Evolutionary conservation across 2,329 filamentous ascomycete species (phyloP), one percentile per base, ranked within the genome.

Genomic region (Botrytis galanthina): DNA sequence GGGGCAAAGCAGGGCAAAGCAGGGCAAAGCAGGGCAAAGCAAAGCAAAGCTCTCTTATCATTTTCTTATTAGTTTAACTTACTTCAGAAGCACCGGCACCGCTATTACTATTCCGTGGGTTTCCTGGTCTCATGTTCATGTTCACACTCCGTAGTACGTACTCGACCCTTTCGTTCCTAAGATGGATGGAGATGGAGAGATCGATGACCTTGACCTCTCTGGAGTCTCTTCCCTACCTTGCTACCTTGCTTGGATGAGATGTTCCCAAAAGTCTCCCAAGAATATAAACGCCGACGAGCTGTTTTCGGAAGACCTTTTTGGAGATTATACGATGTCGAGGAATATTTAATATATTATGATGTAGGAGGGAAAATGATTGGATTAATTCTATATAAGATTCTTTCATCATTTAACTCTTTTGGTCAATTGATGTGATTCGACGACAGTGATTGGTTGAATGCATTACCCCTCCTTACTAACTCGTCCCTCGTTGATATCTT

Each of bases 381-480:
- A 20, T 63, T 63, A 16, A 20, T 42, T 29, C 61, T 44, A 18
- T 37, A 20, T 42, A 20, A 16, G 16, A 62, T 42, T 62, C 39
- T 62, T 42, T 35, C 14, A 7, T 48, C 10, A 66, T 37, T 29
- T 63, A 63, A 37, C 16, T 29, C 3, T 29, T 54, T 67, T 54
- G 8, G 35, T 54, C 37, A n/a, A 54, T 39, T 54, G 8, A 37
- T 29, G 39, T 39, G 26, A 20, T 22, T 39, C 18, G 1, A 22
- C 20, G 64, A 29, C 8, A 4, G 2, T 67, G 46, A 67, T 67
- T 67, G 64, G 64, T 14, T 46, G 20, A 14, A 39, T 29, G 14
- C 0, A 39, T 54, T 68, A 68, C 64, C 64, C 64, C 64, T 68
- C 64, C 64, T 68, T 68, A 68, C 64, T 54, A 68, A 68, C 63